Evolutionary conservation across 192 early-diverging fungal species (phyloP).

Genomic region (Linnemannia exigua): DNA sequence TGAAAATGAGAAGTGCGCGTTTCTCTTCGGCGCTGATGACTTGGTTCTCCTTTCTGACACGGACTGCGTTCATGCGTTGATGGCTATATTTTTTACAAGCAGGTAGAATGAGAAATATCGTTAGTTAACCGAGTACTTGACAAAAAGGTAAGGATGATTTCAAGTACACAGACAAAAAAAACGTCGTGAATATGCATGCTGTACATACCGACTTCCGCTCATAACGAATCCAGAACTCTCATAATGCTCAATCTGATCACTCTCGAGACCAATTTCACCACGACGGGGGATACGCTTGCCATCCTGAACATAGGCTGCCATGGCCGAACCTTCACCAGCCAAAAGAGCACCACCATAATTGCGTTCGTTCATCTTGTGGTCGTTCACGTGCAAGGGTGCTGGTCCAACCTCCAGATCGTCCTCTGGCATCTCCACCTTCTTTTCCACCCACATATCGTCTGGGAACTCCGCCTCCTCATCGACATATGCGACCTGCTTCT

Average conservation of each 20-base stretch:
- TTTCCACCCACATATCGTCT: conserved; percentile 73
- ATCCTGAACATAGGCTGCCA: conserved; percentile 90
- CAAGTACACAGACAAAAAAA: neutral
- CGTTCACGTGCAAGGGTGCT: conserved; percentile 67
- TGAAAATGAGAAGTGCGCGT: conserved; percentile 85
- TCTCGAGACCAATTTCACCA: conserved; percentile 95
- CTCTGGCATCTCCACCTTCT: conserved; percentile 72
- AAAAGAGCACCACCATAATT: conserved; percentile 86
- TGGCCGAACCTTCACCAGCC: conserved; percentile 92
- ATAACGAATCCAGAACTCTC: conserved; percentile 96
- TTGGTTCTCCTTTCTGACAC: conserved; percentile 97
- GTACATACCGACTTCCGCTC: conserved; percentile 86
- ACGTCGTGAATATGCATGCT: neutral
- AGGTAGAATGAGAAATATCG: neutral
- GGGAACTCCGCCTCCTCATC: conserved; percentile 58
- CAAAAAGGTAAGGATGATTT: neutral
- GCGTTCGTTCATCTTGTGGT: conserved; percentile 74
- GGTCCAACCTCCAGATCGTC: conserved; percentile 79
- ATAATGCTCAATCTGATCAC: conserved; percentile 85
- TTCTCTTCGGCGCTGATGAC: conserved; percentile 97
- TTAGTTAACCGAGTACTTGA: neutral
- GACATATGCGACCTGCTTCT: neutral
- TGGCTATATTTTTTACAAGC: conserved; percentile 67
- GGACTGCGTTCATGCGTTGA: conserved; percentile 95
- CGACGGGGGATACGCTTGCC: conserved; percentile 97